Evolutionary conservation across 345 rosid genomes (phyloP), one percentile per base, ranked within the genome.

Genomic region (Zanthoxylum bungeanum): DNA sequence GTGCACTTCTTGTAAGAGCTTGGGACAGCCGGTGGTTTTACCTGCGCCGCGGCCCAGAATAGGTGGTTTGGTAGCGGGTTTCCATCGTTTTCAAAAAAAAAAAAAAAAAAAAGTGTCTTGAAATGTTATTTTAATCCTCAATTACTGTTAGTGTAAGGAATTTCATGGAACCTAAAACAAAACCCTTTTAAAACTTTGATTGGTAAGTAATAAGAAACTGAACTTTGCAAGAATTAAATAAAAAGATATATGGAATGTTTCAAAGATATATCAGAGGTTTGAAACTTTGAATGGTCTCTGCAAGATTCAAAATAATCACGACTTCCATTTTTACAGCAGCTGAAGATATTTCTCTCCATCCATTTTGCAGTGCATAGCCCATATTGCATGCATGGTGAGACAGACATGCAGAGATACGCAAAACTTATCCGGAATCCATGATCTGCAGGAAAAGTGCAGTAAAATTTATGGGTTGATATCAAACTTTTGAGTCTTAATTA

Each of bases 311-410:
- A 66, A 24, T 34, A 58, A 61, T 56, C 61, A 73, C 50, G 37
- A 63, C 39, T 75, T 80, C 81, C 87, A 74, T 73, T 63, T 73
- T 42, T 57, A 33, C 78, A 72, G 77, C 77, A 65, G 47, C 73
- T 73, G 9, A 77, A 69, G 76, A 65, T 61, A 27, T 53, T 61
- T 39, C 30, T 75, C 50, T 69, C 33, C 37, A n/a, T 67, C 50
- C 62, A 21, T 79, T 73, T 53, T 72, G 73, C 73, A 58, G 78
- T 49, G 14, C 46, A 73, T n/a, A 52, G 64, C 44, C 82, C 81
- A 76, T n/a, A n/a, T 80, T 62, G 59, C 81, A 65, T 79, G 65
- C 71, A 64, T 63, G 72, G 46, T 59, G 55, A 40, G 27, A 12
- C 75, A 68, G 57, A 52, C 40, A 42, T 71, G 75, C 83, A 72